Percentiles rank a stretch among this genome's conserved stretches.
These are phyloP conservation scores for Umbilicus rupestris DNA, from an alignment of 164 flowering plant genomes.

Conservation along the genomic window DNA sequence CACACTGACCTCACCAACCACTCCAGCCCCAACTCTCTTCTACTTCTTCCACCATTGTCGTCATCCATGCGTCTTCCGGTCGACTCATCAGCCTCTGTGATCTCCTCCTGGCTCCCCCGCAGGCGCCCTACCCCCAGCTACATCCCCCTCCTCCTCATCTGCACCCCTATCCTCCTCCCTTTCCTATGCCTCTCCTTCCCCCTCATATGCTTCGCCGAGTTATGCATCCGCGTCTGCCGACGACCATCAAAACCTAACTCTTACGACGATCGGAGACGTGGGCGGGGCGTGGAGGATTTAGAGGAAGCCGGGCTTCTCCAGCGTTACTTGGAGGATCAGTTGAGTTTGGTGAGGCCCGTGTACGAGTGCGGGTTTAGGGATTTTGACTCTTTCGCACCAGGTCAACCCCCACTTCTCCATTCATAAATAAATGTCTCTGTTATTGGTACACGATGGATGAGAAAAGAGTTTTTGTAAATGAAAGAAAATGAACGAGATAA, in stretches of 20 bases:
- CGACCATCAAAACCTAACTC: background rate
- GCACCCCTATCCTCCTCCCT: conserved; percentile 26
- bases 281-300: conserved; percentile 14
- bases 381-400: background rate
- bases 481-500: no score
- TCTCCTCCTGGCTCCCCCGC: conserved; percentile 14
- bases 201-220: conserved; percentile 21
- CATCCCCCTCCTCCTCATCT: conserved; percentile 18
- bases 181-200: conserved; percentile 23
- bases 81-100: no score
- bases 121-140: conserved; percentile 18
- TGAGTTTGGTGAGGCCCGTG: conserved; percentile 22
- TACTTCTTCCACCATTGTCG: no score
- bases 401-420: background rate
- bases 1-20: no score
- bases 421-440: no score
- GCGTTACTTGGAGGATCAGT: conserved; percentile 32
- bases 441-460: no score
- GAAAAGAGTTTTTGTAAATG: no score
- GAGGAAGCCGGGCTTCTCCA: conserved; percentile 15
- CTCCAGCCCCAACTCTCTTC: no score
- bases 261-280: background rate
- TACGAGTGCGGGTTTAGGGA: conserved; percentile 17
- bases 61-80: no score
- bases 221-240: conserved; percentile 18